phyloP scores from a whole-genome alignment of 2,329 filamentous ascomycete genomes.

The Aureobasidium subglaciale region DNA sequence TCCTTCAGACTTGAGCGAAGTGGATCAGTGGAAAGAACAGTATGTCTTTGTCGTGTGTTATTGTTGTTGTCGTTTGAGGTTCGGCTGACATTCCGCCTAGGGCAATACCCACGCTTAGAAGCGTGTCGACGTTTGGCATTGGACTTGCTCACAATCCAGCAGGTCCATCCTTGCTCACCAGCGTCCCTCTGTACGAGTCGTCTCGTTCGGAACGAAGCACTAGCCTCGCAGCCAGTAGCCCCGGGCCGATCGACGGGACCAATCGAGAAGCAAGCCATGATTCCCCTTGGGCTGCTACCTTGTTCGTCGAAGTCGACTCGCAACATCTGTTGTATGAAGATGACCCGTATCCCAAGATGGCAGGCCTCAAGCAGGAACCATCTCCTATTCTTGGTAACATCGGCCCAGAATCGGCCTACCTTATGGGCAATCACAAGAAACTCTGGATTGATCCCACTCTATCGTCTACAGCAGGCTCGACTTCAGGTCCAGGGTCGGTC shows the following conservation, averaged over 20 bases:
- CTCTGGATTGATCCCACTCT: slow-evolving; percentile 5
- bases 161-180: slow-evolving; percentile 8
- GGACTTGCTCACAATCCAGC: slow-evolving; percentile 6
- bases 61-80: background rate
- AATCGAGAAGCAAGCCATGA: background rate
- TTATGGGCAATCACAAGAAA: background rate
- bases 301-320: background rate
- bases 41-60: background rate
- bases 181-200: background rate
- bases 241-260: background rate
- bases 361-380: background rate
- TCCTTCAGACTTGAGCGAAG: background rate
- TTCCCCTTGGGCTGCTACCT: background rate
- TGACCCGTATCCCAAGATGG: background rate
- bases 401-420: background rate
- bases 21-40: slow-evolving; percentile 1
- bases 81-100: background rate
- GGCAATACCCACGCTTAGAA: background rate
- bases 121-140: background rate
- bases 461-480: background rate
- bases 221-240: background rate
- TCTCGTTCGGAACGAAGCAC: background rate
- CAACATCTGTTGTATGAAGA: slow-evolving; percentile 4
- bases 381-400: background rate
- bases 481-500: background rate